phyloP scores from a whole-genome alignment of 2,329 filamentous ascomycete species.

The Fusarium nelsonii region DNA sequence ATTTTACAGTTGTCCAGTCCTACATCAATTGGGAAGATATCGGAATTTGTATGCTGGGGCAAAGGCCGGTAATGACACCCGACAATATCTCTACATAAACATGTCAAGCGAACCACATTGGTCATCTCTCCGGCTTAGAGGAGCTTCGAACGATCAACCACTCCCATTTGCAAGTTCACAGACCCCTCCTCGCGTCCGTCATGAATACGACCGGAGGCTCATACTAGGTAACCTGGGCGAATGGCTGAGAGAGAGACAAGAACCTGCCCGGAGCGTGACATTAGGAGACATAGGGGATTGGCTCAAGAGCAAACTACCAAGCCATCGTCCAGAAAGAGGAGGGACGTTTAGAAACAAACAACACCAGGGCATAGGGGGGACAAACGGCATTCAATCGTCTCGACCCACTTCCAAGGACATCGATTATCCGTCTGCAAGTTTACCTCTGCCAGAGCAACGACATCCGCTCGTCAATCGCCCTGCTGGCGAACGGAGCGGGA shows the following conservation, averaged over 20 bases:
- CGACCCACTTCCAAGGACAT: background rate
- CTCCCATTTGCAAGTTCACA: background rate
- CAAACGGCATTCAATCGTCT: background rate
- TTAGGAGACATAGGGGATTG: constrained; percentile 53
- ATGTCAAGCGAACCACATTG: constrained; percentile 24
- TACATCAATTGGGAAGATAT: background rate
- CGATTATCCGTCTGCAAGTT: background rate
- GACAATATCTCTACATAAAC: background rate
- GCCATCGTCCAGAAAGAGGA: constrained; percentile 63
- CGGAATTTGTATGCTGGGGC: background rate
- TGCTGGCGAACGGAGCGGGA: constrained; percentile 35
- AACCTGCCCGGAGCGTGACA: constrained; percentile 22
- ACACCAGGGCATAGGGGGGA: constrained; percentile 47
- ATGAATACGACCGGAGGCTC: constrained; percentile 11
- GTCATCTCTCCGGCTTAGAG: constrained; percentile 17
- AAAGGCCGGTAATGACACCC: background rate
- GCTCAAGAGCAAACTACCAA: constrained; percentile 62
- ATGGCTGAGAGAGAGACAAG: constrained; percentile 55
- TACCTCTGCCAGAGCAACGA: constrained; percentile 6
- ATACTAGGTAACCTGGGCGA: constrained; percentile 46
- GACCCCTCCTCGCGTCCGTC: background rate
- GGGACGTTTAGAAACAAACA: constrained; percentile 58
- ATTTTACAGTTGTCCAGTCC: background rate
- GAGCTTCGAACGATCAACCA: background rate
- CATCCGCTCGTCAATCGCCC: constrained; percentile 27